Base-by-base conservation (phyloP, 192 early-diverging fungal species). In the Linnemannia exigua region DNA sequence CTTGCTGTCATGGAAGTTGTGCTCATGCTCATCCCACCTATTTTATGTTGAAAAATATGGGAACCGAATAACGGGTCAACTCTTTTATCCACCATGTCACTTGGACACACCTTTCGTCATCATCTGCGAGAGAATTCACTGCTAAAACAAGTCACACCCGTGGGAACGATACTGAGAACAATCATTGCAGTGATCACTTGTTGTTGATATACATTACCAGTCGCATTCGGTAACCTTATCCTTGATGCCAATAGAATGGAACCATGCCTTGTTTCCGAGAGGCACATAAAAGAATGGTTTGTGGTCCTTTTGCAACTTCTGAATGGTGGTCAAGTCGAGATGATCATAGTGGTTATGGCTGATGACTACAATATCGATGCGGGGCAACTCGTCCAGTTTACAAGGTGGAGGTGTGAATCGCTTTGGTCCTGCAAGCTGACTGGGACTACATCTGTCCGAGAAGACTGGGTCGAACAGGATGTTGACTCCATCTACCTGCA, bases 261-360 rank as follows among this genome's bases (percentile, higher is more conserved):
- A 93, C 87, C 94, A 94, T 1, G 69, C 35, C 36, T 92, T 93
- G 80, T 96, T 96, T 4, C 95, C 96, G 25, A 98, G 88, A 19
- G 97, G 95, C 19, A 95, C 94, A 82, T 92, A 96, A 72, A 93
- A 96, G 37, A 87, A 88, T 28, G 89, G 85, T 22, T 89, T 87
- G 68, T 91, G 89, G 46, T 87, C 74, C 31, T 82, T 81, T 2
- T 87, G 88, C 14, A 97, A 82, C 14, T 82, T 78, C 38, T 89
- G 81, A 54, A 96, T 90, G 20, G 94, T 95, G 46, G 88, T 75
- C 76, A 92, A 75, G 85, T 97, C 96, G 78, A 96, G 77, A 70
- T 97, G 96, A 81, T 97, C 97, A 82, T 97, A 98, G 79, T 98
- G 97, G 84, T 96, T 97, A 84, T 98, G 97, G 41, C 91, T 93